A percentile compares a stretch with the other conserved stretches of the same genome.
These are phyloP conservation scores for Nissolia schottii DNA, from an alignment of 306 rosid genomes.

Conservation along the genomic window DNA sequence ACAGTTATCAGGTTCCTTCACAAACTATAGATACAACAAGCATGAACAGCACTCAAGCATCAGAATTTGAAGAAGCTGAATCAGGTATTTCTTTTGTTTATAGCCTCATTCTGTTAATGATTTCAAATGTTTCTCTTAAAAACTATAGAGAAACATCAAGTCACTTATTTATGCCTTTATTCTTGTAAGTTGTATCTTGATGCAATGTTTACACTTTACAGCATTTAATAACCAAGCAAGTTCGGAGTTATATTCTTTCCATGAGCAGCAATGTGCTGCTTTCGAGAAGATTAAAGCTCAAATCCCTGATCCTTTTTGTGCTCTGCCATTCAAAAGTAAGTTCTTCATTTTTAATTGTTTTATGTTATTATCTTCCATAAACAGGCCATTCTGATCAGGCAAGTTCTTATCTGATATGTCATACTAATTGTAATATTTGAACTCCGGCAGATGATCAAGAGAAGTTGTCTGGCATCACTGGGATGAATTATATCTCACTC, in stretches of 20 bases:
- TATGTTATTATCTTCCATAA: background rate
- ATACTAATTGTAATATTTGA: slow-evolving; percentile 17
- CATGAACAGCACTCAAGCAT: slow-evolving; percentile 55
- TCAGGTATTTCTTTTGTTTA: slow-evolving; percentile 46
- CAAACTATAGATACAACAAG: slow-evolving; percentile 56
- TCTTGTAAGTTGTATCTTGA: slow-evolving; percentile 17
- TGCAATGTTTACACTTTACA: slow-evolving; percentile 44
- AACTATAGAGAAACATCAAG: background rate
- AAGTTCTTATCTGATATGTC: background rate
- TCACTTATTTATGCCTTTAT: background rate
- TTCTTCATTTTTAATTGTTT: slow-evolving; percentile 5
- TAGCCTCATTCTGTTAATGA: slow-evolving; percentile 8
- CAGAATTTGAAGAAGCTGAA: slow-evolving; percentile 78
- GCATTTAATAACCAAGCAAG: slow-evolving; percentile 52
- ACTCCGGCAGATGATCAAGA: slow-evolving; percentile 49
- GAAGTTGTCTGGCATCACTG: slow-evolving; percentile 38
- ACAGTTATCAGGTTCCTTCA: slow-evolving; percentile 43
- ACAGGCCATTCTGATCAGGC: background rate
- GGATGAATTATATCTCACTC: slow-evolving; percentile 33
- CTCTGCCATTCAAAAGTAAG: slow-evolving; percentile 42
- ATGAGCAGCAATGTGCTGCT: slow-evolving; percentile 41
- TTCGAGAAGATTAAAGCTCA: slow-evolving; percentile 37
- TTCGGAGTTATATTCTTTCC: slow-evolving; percentile 40
- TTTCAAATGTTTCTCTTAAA: background rate
- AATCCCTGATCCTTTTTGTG: slow-evolving; percentile 34